Evolutionary conservation across 2,329 filamentous ascomycete genomes (phyloP), one percentile per base, ranked within the genome.

Genomic region (Exophiala mesophila): DNA sequence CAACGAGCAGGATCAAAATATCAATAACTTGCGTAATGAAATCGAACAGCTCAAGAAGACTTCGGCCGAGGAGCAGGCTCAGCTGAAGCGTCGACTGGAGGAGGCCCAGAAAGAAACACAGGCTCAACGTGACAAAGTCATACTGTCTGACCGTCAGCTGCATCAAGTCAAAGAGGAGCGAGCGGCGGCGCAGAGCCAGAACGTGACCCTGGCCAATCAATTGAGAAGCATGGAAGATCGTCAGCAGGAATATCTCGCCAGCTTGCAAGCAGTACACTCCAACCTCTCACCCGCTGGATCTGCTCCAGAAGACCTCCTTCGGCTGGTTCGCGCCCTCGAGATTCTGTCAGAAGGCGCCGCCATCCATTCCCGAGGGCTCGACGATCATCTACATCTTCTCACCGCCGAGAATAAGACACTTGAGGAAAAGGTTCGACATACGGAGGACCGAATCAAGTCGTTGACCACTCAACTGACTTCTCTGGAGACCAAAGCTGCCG

Each of bases 11-110:
- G 83, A 90, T 49, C 78, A 83, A 34, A 81, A 74, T 44, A 70
- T 88, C 21, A 78, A 78, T 33, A 70, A 73, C 6, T 72, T 95
- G 1, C 78, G 88, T 56, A 70, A 76, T 12, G 85, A 95, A 55
- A 66, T 94, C 12, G 71, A 68, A 24, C 76, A 76, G 39, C 41
- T 59, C 17, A 57, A 55, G 28, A 62, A 53, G 39, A 55, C 53
- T 4, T 53, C 46, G n/a, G 36, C 43, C 48, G 68, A 70, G 29
- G 78, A 81, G 26, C 36, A 50, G 16, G 54, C 43, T n/a, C 44
- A 46, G 43, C 29, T 47, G 38, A 19, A 52, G 30, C 37, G 50
- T 45, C 41, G 68, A 78, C 78, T 83, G 54, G 68, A 82, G 16
- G 77, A 80, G 2, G 80, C 76, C 49, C 64, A 83, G 18, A 73